A percentile compares a stretch with the other conserved stretches of the same genome.
These are phyloP conservation scores for Microsporum ferrugineum DNA, from an alignment of 2,329 filamentous ascomycete species.

Conservation along the genomic window DNA sequence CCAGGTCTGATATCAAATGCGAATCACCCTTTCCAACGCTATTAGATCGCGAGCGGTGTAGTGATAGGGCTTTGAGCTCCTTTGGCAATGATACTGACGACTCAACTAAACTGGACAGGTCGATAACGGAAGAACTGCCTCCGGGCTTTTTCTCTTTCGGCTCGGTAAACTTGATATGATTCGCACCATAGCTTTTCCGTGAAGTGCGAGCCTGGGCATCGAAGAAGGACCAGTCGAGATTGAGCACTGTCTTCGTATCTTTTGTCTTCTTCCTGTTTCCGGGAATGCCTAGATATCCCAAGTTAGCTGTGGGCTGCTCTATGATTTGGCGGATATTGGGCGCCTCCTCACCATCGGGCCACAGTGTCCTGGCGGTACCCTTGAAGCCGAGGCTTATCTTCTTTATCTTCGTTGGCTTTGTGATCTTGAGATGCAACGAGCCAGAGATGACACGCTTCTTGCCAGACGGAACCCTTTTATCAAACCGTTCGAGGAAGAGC, in stretches of 20 bases:
- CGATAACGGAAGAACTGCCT: conserved; percentile 24
- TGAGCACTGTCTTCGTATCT: conserved; percentile 76
- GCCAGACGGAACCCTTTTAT: conserved; percentile 40
- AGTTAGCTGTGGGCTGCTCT: background rate
- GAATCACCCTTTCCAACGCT: conserved; percentile 75
- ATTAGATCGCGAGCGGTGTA: conserved; percentile 64
- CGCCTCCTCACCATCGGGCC: conserved; percentile 63
- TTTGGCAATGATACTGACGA: conserved; percentile 27
- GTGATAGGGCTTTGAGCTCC: conserved; percentile 57
- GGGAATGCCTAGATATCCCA: conserved; percentile 53
- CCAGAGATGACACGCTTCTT: conserved; percentile 77
- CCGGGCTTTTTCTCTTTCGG: conserved; percentile 14
- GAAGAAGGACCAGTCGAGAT: conserved; percentile 85
- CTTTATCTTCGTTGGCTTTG: conserved; percentile 88
- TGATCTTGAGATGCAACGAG: conserved; percentile 66
- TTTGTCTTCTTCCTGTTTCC: conserved; percentile 60
- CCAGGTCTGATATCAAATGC: conserved; percentile 42
- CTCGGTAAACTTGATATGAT: conserved; percentile 48
- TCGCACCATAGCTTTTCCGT: conserved; percentile 51
- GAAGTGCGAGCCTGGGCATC: conserved; percentile 54
- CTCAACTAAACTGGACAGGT: conserved; percentile 32
- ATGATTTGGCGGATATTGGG: background rate
- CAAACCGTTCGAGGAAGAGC: conserved; percentile 39
- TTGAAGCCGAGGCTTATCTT: conserved; percentile 76
- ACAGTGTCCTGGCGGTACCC: conserved; percentile 79